Conservation (phyloP, 306 rosid species). For the Alnus glutinosa region DNA sequence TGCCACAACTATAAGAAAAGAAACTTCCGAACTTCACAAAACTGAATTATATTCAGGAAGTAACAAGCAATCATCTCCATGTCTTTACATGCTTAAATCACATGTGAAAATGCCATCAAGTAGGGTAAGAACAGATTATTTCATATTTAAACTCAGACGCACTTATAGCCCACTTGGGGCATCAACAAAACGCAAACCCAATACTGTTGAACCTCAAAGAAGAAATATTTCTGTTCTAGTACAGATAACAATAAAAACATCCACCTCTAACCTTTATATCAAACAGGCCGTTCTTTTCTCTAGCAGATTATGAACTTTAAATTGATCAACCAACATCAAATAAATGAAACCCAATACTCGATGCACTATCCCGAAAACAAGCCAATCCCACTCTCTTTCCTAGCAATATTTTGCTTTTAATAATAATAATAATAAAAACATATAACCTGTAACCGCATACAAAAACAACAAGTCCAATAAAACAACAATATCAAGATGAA, state of each 20-base stretch:
- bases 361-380: neutral
- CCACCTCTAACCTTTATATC: neutral
- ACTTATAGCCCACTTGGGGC: constrained; percentile 7
- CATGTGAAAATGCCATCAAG: neutral
- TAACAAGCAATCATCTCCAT: constrained; percentile 2
- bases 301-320: neutral
- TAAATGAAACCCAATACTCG: neutral
- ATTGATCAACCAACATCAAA: neutral
- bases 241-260: neutral
- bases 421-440: too few relatives aligned
- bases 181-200: neutral
- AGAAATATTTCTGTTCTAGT: constrained; percentile 2
- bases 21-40: constrained; percentile 4
- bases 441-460: neutral
- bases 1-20: neutral
- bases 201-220: neutral
- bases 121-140: neutral
- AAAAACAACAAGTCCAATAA: neutral
- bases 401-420: neutral
- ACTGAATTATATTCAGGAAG: constrained; percentile 2
- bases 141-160: constrained; percentile 11
- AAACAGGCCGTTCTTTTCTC: neutral
- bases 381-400: neutral
- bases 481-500: constrained; percentile 11
- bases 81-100: constrained; percentile 2